Evolutionary conservation across 2,329 filamentous ascomycete species (phyloP), one percentile per base, ranked within the genome.

Genomic region (Sclerotiophoma versabilis): DNA sequence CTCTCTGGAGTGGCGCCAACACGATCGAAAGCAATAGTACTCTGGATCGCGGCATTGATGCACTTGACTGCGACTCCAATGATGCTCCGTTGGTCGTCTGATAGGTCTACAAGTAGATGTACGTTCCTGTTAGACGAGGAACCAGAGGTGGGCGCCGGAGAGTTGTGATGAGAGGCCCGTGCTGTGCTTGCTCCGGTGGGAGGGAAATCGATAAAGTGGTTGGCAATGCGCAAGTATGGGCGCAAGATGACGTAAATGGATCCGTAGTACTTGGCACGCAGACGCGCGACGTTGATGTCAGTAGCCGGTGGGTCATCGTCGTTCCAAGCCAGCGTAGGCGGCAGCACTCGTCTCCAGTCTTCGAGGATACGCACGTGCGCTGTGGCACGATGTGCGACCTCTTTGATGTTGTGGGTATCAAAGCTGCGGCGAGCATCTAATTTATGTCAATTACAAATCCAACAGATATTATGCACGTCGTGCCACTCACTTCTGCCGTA

Each of bases 261-360:
- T 17, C 95, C 95, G 81, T 93, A 98, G 75, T 95, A 98, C 74
- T 99, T 98, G 12, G 91, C 95, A 34, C 93, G 87, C 57, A 98
- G 81, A 19, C 95, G 86, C 26, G 93, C 93, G 11, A 86, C 81
- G 14, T 97, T 86, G 55, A 98, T 92, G 42, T 96, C 87, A 0
- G 70, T 74, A 0, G 92, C 84, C 1, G 92, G 91, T 4, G 82
- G 81, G 49, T 96, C 91, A 2, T 81, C 75, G 55, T 92, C 89
- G 2, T 83, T 71, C 80, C 89, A 91, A 49, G 76, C 75, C 83
- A 93, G 68, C 3, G 67, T 54, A 1, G 73, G 59, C 0, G 82
- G 81, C 5, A 86, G 75, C 11, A 77, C 75, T n/a, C 64, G 64
- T 44, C 83, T 77, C 83, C 84, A 87, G n/a, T 75, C 72, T 41